Percentiles rank a stretch among this genome's conserved stretches.
Evolutionary conservation across 352 stramenopile species (phyloP).

Genomic region (Peronosclerospora sorghi): DNA sequence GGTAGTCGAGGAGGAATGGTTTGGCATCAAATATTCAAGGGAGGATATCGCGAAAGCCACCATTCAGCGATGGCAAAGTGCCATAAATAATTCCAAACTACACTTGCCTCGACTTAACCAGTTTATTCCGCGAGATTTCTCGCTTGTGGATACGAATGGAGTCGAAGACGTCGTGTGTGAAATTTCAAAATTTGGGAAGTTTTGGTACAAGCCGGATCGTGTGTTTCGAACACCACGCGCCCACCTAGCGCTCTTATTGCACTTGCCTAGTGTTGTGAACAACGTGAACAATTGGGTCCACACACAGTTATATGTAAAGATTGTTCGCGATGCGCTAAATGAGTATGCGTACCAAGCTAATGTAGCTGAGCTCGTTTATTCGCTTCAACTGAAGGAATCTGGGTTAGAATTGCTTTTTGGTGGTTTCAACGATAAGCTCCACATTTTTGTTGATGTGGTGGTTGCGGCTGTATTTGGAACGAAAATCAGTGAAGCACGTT

Average conservation of each 20-base stretch:
- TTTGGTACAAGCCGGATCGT: constrained; percentile 57
- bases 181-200: constrained; percentile 29
- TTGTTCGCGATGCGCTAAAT: constrained; percentile 55
- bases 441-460: constrained; percentile 53
- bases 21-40: constrained; percentile 42
- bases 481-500: constrained; percentile 34
- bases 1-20: constrained; percentile 47
- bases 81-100: constrained; percentile 28
- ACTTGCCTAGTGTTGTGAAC: constrained; percentile 36
- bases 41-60: constrained; percentile 24
- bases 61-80: constrained; percentile 31
- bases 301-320: constrained; percentile 47
- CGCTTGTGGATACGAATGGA: constrained; percentile 27
- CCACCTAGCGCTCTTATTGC: constrained; percentile 40
- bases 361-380: constrained; percentile 64
- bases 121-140: constrained; percentile 64
- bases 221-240: constrained; percentile 51
- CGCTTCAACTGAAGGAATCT: constrained; percentile 47
- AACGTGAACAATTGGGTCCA: constrained; percentile 29
- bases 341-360: constrained; percentile 69
- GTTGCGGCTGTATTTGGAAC: constrained; percentile 39
- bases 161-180: constrained; percentile 22
- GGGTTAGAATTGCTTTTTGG: constrained; percentile 56
- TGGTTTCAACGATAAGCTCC: constrained; percentile 71
- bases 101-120: constrained; percentile 47